A percentile compares a stretch with the other conserved stretches of the same genome.
These are phyloP conservation scores for Rhododendron simsii DNA, from an alignment of 148 eudicot genomes.

Conservation along the genomic window DNA sequence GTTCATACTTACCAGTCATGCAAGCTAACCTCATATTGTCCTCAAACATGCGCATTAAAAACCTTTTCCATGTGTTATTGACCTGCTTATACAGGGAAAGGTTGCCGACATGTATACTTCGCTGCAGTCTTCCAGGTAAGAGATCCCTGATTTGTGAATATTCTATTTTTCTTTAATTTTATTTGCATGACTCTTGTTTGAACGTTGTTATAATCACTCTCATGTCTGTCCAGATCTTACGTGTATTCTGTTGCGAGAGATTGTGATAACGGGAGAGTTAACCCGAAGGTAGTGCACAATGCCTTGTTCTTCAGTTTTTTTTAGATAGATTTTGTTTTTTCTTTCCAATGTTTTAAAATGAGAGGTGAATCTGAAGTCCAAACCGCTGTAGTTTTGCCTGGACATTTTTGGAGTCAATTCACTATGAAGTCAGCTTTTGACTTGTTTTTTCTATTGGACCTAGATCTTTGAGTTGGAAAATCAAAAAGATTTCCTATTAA, in stretches of 20 bases:
- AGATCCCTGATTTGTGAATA: neutral
- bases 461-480: neutral
- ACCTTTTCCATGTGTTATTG: neutral
- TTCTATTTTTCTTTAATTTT: neutral
- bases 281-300: conserved; percentile 58
- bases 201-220: neutral
- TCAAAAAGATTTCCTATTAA: neutral
- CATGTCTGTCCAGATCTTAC: conserved; percentile 59
- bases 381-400: neutral
- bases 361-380: neutral
- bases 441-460: neutral
- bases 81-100: conserved; percentile 68
- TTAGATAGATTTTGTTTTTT: neutral
- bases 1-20: conserved; percentile 23
- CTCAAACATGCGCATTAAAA: neutral
- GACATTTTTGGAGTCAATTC: neutral
- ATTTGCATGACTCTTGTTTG: neutral
- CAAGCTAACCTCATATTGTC: neutral
- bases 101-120: conserved; percentile 98
- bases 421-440: neutral
- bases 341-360: neutral
- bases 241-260: conserved; percentile 95
- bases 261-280: conserved; percentile 69
- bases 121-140: conserved; percentile 85
- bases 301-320: neutral